A percentile compares a stretch with the other conserved stretches of the same genome.
phyloP scores from a whole-genome alignment of 2,329 filamentous ascomycete species.

The Aspergillus arachidicola region DNA sequence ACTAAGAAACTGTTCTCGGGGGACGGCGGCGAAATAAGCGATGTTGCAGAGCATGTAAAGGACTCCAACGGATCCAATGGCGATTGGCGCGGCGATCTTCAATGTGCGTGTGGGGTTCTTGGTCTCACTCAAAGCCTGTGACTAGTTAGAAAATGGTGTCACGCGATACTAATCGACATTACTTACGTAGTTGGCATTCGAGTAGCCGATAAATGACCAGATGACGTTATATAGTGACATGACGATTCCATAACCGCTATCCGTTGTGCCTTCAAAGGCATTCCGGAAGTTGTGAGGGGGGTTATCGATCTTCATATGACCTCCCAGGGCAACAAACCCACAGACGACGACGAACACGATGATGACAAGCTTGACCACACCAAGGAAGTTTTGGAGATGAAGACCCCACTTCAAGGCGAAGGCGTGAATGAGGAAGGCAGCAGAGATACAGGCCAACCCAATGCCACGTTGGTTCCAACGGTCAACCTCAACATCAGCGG shows the following conservation, averaged over 20 bases:
- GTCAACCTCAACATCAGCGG: constrained; percentile 43
- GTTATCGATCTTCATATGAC: constrained; percentile 38
- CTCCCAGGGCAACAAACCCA: constrained; percentile 43
- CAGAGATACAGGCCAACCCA: constrained; percentile 51
- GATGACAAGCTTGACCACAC: constrained; percentile 54
- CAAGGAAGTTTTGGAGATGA: constrained; percentile 53
- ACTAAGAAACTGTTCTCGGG: constrained; percentile 56
- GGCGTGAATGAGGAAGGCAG: constrained; percentile 52
- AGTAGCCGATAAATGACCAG: constrained; percentile 63
- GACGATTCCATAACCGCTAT: constrained; percentile 52
- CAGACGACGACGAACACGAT: constrained; percentile 51
- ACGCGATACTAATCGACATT: neutral
- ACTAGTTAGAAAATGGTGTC: constrained; percentile 19
- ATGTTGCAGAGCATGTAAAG: constrained; percentile 62
- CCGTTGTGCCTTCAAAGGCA: constrained; percentile 42
- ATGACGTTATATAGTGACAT: constrained; percentile 64
- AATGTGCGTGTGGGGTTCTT: constrained; percentile 61
- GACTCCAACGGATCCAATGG: constrained; percentile 56
- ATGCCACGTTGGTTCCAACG: constrained; percentile 55
- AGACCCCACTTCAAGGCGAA: constrained; percentile 52
- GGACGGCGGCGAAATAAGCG: constrained; percentile 62
- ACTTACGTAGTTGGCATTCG: constrained; percentile 64
- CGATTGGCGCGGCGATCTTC: constrained; percentile 58
- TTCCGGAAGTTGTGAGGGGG: constrained; percentile 41
- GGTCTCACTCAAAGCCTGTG: constrained; percentile 55